Evolutionary conservation across 305 asterid genomes (phyloP).

Genomic region (Ilex paraguariensis): DNA sequence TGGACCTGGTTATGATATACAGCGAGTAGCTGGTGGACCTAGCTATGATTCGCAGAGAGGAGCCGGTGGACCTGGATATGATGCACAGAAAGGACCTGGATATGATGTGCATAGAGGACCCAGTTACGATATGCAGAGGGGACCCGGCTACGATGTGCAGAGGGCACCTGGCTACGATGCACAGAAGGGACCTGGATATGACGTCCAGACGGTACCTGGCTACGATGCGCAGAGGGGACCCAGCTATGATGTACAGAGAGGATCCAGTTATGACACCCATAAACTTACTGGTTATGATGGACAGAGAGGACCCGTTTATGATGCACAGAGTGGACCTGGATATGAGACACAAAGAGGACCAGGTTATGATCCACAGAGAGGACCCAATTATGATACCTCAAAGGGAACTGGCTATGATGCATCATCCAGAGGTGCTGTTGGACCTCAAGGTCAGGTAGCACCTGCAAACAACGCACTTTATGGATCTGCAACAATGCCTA

Average conservation of each 20-base stretch:
- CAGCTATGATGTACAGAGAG: slow-evolving; percentile 34
- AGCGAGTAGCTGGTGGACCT: slow-evolving; percentile 17
- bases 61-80: slow-evolving; percentile 30
- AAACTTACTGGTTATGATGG: slow-evolving; percentile 26
- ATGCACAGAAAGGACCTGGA: slow-evolving; percentile 29
- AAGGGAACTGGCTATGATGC: slow-evolving; percentile 34
- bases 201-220: slow-evolving; percentile 26
- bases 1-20: slow-evolving; percentile 21
- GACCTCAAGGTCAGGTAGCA: slow-evolving; percentile 57
- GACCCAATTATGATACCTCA: slow-evolving; percentile 36
- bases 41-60: slow-evolving; percentile 45
- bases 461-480: slow-evolving; percentile 30
- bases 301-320: slow-evolving; percentile 38
- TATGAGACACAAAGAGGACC: slow-evolving; percentile 27
- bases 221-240: slow-evolving; percentile 21
- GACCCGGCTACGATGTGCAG: slow-evolving; percentile 38
- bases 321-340: slow-evolving; percentile 18
- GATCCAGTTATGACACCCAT: slow-evolving; percentile 33
- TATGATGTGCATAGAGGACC: slow-evolving; percentile 34
- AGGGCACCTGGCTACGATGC: slow-evolving; percentile 40
- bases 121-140: slow-evolving; percentile 42
- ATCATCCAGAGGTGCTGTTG: slow-evolving; percentile 39
- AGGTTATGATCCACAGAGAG: slow-evolving; percentile 43
- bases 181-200: slow-evolving; percentile 23
- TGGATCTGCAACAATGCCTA: slow-evolving; percentile 34